A percentile compares a stretch with the other conserved stretches of the same genome.
Conservation (phyloP, 345 rosid species). For the Populus alba region DNA sequence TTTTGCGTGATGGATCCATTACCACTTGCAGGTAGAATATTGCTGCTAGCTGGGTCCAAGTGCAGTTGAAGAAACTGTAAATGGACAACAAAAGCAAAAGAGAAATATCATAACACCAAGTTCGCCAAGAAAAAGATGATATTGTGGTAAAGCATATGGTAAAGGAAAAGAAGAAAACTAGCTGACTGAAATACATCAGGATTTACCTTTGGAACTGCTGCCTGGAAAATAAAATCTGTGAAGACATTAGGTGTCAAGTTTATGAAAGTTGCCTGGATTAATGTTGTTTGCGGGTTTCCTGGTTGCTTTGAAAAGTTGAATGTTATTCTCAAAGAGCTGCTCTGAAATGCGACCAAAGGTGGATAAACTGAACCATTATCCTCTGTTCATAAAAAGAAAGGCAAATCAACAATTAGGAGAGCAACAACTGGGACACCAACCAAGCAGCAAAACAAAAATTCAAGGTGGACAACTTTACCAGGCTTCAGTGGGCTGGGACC, state of each 20-base stretch:
- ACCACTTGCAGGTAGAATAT: slow-evolving; percentile 59
- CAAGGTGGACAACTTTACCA: slow-evolving; percentile 43
- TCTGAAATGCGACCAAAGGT: slow-evolving; percentile 73
- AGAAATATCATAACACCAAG: slow-evolving; percentile 10
- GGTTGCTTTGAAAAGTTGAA: slow-evolving; percentile 76
- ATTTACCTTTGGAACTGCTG: slow-evolving; percentile 96
- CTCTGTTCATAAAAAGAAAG: slow-evolving; percentile 43
- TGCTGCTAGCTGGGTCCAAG: slow-evolving; percentile 88
- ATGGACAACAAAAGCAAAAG: slow-evolving; percentile 7
- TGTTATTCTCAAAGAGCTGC: slow-evolving; percentile 72
- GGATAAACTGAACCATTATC: slow-evolving; percentile 75
- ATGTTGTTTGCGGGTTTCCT: slow-evolving; percentile 64
- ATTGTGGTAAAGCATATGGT: neutral
- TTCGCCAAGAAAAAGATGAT: neutral
- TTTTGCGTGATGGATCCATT: slow-evolving; percentile 60
- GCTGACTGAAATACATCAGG: slow-evolving; percentile 8
- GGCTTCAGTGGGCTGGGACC: slow-evolving; percentile 50
- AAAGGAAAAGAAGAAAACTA: neutral
- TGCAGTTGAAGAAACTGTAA: slow-evolving; percentile 92
- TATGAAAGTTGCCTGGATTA: slow-evolving; percentile 67
- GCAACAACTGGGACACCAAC: slow-evolving; percentile 11
- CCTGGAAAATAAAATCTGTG: slow-evolving; percentile 88
- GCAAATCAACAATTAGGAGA: slow-evolving; percentile 1
- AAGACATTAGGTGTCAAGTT: slow-evolving; percentile 61
- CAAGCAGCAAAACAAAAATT: slow-evolving; percentile 15